A percentile compares a stretch with the other conserved stretches of the same genome.
phyloP scores from a whole-genome alignment of 2,329 filamentous ascomycete species.

The Pseudogymnoascus sp. region DNA sequence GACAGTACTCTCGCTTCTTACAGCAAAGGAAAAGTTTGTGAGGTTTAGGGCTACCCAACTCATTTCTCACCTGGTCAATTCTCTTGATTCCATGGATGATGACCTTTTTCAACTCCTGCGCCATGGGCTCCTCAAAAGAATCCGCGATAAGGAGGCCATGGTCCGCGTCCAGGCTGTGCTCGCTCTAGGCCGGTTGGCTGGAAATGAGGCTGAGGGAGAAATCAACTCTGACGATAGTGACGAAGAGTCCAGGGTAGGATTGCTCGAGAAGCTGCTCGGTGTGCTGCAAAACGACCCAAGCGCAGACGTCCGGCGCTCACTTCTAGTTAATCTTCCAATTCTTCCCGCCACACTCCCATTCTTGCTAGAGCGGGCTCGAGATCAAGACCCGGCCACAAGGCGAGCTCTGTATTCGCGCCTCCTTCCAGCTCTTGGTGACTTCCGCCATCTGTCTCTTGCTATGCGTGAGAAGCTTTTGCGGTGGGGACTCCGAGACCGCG shows the following conservation, averaged over 20 bases:
- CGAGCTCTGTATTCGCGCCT: constrained; percentile 80
- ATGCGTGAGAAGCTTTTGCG: constrained; percentile 93
- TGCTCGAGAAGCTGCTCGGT: constrained; percentile 76
- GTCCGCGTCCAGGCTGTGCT: constrained; percentile 88
- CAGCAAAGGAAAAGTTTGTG: constrained; percentile 85
- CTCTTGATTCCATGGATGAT: constrained; percentile 83
- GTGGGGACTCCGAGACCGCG: constrained; percentile 89
- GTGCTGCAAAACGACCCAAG: constrained; percentile 90
- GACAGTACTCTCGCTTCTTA: constrained; percentile 65
- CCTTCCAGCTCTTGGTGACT: constrained; percentile 83
- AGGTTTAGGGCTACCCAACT: constrained; percentile 85
- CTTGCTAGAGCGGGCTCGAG: constrained; percentile 81
- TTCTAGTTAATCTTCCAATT: constrained; percentile 85
- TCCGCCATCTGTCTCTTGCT: constrained; percentile 82
- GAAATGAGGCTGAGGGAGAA: constrained; percentile 64
- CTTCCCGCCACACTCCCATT: constrained; percentile 74
- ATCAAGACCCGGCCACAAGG: constrained; percentile 76
- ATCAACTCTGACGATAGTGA: constrained; percentile 63
- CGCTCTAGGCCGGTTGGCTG: constrained; percentile 76
- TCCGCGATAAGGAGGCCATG: constrained; percentile 88
- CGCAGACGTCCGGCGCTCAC: constrained; percentile 80
- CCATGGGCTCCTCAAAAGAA: constrained; percentile 69
- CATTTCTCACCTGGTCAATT: constrained; percentile 85
- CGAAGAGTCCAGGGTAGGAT: constrained; percentile 57
- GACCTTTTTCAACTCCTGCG: constrained; percentile 78